phyloP scores from a whole-genome alignment of 192 early-diverging fungal genomes.

The Backusella parvicylindrica region DNA sequence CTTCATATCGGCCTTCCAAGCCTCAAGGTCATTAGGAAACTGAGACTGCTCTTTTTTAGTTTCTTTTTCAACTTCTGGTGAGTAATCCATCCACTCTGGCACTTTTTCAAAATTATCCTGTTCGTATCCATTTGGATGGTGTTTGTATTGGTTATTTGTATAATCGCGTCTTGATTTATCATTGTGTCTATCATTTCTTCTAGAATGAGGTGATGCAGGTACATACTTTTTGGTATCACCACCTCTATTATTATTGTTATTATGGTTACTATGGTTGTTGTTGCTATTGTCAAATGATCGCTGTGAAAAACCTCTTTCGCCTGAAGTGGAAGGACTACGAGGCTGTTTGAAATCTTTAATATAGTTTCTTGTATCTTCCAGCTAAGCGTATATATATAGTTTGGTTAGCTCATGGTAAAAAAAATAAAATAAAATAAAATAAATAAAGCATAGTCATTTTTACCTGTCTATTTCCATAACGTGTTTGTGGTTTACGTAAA shows the following conservation, averaged over 20 bases:
- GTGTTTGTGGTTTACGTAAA: constrained; percentile 2
- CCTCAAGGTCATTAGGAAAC: constrained; percentile 53
- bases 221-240: background rate
- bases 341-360: constrained; percentile 30
- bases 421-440: background rate
- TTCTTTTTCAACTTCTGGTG: constrained; percentile 43
- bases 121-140: background rate
- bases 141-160: background rate
- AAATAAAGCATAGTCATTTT: background rate
- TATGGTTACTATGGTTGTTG: background rate
- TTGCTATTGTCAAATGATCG: constrained; percentile 12
- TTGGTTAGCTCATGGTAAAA: no score
- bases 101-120: constrained; percentile 14
- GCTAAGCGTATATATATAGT: no score
- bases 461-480: constrained; percentile 15
- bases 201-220: background rate
- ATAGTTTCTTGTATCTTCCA: constrained; percentile 13
- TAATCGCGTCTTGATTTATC: background rate
- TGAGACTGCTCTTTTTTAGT: constrained; percentile 21
- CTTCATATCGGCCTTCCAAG: constrained; percentile 59
- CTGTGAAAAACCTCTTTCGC: constrained; percentile 31
- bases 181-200: constrained; percentile 4
- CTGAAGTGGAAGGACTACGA: constrained; percentile 25
- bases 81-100: constrained; percentile 64
- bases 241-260: background rate